phyloP scores from a whole-genome alignment of 148 eudicot species.

The Spergularia marina region DNA sequence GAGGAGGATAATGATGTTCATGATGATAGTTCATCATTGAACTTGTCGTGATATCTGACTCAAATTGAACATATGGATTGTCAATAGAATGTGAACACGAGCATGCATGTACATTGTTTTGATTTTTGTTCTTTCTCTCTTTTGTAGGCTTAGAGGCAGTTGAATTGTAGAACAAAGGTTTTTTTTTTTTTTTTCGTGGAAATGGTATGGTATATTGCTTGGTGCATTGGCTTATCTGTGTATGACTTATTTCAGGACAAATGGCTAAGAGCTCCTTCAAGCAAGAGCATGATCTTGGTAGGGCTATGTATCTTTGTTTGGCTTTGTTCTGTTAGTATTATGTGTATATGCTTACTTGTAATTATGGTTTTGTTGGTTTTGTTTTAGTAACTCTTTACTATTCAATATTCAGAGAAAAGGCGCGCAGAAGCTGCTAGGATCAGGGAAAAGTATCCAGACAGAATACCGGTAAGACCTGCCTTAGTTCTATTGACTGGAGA shows the following conservation, averaged over 20 bases:
- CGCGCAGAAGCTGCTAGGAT: constrained; percentile 84
- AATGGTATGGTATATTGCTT: background rate
- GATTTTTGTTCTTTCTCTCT: too few relatives aligned
- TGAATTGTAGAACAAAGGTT: too few relatives aligned
- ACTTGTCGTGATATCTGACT: too few relatives aligned
- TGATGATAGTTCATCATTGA: too few relatives aligned
- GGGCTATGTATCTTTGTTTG: constrained; percentile 1
- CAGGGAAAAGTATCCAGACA: constrained; percentile 83
- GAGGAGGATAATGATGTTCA: too few relatives aligned
- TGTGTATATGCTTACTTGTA: background rate
- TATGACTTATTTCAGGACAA: constrained; percentile 28
- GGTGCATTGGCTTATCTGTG: background rate
- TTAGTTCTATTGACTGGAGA: background rate
- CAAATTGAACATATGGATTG: too few relatives aligned
- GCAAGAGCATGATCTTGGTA: constrained; percentile 81
- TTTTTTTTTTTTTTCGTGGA: background rate
- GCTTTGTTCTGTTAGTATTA: background rate
- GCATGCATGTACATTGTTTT: too few relatives aligned
- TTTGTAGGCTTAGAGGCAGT: too few relatives aligned
- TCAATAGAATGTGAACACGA: too few relatives aligned
- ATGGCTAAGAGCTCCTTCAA: constrained; percentile 86
- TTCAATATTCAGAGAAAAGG: constrained; percentile 61
- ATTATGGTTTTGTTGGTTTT: background rate
- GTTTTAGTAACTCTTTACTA: background rate
- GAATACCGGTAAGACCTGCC: constrained; percentile 67